Evolutionary conservation across 148 eudicot species (phyloP).

Genomic region (Persicaria maculosa): DNA sequence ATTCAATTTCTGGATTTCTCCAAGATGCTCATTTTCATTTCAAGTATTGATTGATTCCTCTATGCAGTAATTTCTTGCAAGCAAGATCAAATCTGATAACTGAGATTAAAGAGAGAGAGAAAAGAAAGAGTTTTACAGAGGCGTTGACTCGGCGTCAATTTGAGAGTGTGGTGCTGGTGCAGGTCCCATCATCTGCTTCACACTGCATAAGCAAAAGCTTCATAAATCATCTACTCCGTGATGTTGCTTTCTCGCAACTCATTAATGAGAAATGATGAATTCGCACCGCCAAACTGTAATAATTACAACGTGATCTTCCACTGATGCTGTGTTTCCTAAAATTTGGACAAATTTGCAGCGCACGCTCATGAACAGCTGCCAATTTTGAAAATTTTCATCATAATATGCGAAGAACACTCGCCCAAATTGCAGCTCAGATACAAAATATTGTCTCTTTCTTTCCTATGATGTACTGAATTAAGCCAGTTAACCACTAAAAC

Average conservation of each 20-base stretch:
- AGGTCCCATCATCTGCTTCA: constrained; percentile 62
- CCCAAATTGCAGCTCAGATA: no score
- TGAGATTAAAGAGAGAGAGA: not conserved
- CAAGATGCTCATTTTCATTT: no score
- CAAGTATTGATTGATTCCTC: not conserved
- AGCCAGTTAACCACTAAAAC: no score
- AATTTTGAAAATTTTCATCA: not conserved
- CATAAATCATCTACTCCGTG: not conserved
- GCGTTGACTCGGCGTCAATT: no score
- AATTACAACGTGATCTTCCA: not conserved
- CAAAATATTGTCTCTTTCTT: no score
- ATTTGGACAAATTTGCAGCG: not conserved
- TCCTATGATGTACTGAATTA: no score
- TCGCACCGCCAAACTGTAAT: not conserved
- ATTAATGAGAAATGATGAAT: not conserved
- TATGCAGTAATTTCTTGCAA: not conserved
- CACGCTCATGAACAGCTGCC: not conserved
- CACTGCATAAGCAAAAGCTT: not conserved
- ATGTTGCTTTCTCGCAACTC: not conserved
- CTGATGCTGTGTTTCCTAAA: not conserved
- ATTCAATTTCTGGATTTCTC: not conserved
- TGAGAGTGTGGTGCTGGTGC: no score
- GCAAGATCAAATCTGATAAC: not conserved
- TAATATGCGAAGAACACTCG: no score
- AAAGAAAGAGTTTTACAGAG: constrained; percentile 58